Base-by-base conservation (phyloP, 441 rosid genomes). In the Euphorbia celastroides region DNA sequence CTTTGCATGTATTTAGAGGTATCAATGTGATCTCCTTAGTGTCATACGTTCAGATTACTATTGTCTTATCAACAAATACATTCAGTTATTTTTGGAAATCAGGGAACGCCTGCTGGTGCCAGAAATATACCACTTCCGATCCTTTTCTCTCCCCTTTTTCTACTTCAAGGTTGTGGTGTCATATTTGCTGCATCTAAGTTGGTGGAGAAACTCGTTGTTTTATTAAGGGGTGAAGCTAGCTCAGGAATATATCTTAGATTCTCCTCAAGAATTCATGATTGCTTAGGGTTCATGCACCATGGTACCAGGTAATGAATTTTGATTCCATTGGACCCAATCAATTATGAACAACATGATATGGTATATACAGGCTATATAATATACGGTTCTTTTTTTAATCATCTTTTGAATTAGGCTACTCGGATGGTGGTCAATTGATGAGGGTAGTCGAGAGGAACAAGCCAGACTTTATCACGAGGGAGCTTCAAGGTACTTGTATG, bases 381-480 rank as follows among this genome's bases (percentile, higher is more conserved):
- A 62, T 17, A 27, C 26, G 62, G 65, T 62, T 30, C n/a, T 62
- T 68, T 65, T 32, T 72, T 25, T 46, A 36, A 36, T 67, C 30
- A 71, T 72, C 57, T 68, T 57, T 74, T 41, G 62, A 65, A 69
- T 38, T 81, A 94, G 99, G 83, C 73, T 94, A 59, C 68, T 94
- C 64, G 99, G 99, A 59, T 94, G 99, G 99, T 94, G 99, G 99
- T 94, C 99, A 63, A 92, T 94, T 67, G 99, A 94, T 72, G 98
- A 92, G 78, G 97, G 89, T 74, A 92, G 98, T 67, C 71, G 77
- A 67, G 99, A 94, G 84, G 99, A 92, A 67, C 93, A 92, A 76
- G 97, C 98, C 28, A 87, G 86, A 17, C 81, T 94, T 67, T 89
- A 83, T 81, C 88, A 85, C 31, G 89, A 79, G 52, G 88, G 83